phyloP scores from a whole-genome alignment of 768 basidiomycete genomes.

The Collybiopsis confluens region DNA sequence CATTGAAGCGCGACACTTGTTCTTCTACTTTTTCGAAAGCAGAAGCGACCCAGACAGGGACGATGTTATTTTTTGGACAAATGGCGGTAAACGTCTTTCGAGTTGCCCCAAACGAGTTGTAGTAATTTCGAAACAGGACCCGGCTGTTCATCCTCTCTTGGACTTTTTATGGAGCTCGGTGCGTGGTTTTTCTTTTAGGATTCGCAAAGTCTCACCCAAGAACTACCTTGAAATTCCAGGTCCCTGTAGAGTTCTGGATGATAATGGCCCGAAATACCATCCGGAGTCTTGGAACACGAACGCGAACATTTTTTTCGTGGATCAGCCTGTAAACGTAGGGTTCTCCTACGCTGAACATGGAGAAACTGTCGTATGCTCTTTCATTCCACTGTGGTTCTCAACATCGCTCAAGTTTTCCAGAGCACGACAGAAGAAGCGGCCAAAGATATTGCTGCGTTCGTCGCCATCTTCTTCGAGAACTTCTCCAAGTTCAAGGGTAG shows the following conservation, averaged over 20 bases:
- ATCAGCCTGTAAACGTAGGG: constrained; percentile 37
- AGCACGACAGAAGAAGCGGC: constrained; percentile 50
- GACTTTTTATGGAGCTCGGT: constrained; percentile 52
- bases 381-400: not conserved
- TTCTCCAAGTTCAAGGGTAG: constrained; percentile 49
- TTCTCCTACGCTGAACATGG: constrained; percentile 43
- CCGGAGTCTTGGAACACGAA: constrained; percentile 46
- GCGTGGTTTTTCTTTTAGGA: constrained; percentile 27
- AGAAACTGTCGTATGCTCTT: constrained; percentile 30
- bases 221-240: constrained; percentile 36
- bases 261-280: constrained; percentile 35
- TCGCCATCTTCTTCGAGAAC: constrained; percentile 53
- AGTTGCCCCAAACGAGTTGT: not conserved
- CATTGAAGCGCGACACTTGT: constrained; percentile 55
- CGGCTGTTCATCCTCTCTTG: constrained; percentile 25
- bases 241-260: constrained; percentile 47
- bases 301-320: constrained; percentile 38
- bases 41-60: constrained; percentile 55
- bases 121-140: not conserved
- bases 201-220: constrained; percentile 27
- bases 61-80: constrained; percentile 58
- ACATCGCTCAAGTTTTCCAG: constrained; percentile 17
- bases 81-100: constrained; percentile 32
- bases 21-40: constrained; percentile 80
- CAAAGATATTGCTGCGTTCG: constrained; percentile 48